phyloP scores from a whole-genome alignment of 2,329 filamentous ascomycete genomes.

The Trichoderma semiorbis region DNA sequence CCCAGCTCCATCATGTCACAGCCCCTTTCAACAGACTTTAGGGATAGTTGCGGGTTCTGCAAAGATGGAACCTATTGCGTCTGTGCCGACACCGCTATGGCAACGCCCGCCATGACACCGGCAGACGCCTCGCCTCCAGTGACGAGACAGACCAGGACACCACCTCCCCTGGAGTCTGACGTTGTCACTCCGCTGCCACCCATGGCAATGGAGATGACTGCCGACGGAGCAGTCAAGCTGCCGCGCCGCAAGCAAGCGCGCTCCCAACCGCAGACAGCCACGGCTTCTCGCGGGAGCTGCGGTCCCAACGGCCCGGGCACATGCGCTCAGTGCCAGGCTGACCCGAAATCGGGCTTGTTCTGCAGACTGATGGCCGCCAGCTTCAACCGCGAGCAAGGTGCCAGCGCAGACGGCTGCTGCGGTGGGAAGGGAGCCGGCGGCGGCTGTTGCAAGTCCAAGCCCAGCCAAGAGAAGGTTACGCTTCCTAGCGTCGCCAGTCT shows the following conservation, averaged over 20 bases:
- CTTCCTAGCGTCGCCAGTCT: slow-evolving; percentile 43
- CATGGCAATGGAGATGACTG: slow-evolving; percentile 56
- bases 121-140: slow-evolving; percentile 40
- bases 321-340: slow-evolving; percentile 72
- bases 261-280: slow-evolving; percentile 26
- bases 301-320: slow-evolving; percentile 71
- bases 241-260: slow-evolving; percentile 39
- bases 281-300: slow-evolving; percentile 40
- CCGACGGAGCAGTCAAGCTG: slow-evolving; percentile 59
- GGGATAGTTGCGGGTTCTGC: slow-evolving; percentile 78
- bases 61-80: slow-evolving; percentile 78
- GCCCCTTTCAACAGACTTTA: slow-evolving; percentile 39
- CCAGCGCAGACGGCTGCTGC: slow-evolving; percentile 52
- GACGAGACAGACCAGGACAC: slow-evolving; percentile 51
- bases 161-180: slow-evolving; percentile 60
- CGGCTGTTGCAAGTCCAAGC: slow-evolving; percentile 59
- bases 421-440: slow-evolving; percentile 57
- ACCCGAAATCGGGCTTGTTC: slow-evolving; percentile 78
- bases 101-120: slow-evolving; percentile 38
- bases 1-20: slow-evolving; percentile 30
- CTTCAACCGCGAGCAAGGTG: slow-evolving; percentile 43
- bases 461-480: slow-evolving; percentile 33
- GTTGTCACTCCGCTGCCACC: slow-evolving; percentile 44
- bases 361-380: slow-evolving; percentile 75
- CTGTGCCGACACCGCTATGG: slow-evolving; percentile 62